Percentiles rank a stretch among this genome's conserved stretches.
phyloP scores from a whole-genome alignment of 371 early-diverging fungal genomes.

The Mortierella sp. region DNA sequence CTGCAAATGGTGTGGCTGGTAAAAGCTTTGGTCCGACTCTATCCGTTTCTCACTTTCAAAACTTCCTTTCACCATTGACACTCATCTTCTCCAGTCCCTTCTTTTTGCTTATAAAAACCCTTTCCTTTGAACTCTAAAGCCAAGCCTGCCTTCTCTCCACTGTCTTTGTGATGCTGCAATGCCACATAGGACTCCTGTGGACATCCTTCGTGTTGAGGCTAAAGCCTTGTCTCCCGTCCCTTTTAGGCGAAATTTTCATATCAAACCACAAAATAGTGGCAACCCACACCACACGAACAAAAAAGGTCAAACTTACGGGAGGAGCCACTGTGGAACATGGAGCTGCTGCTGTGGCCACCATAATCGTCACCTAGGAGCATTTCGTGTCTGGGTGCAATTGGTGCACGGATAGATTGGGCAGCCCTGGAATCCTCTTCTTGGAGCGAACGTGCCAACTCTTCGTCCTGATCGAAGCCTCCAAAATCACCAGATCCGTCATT shows the following conservation, averaged over 20 bases:
- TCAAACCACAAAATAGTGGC: neutral
- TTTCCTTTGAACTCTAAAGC: neutral
- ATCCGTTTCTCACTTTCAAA: too few relatives aligned
- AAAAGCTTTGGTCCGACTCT: neutral
- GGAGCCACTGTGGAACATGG: slow-evolving; percentile 27
- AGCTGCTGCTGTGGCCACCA: slow-evolving; percentile 25
- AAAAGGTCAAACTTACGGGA: slow-evolving; percentile 33
- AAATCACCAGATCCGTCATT: slow-evolving; percentile 27
- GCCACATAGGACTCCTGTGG: too few relatives aligned
- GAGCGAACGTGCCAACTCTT: slow-evolving; percentile 67
- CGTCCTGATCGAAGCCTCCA: slow-evolving; percentile 60
- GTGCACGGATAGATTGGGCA: slow-evolving; percentile 73
- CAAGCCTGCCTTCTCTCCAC: neutral
- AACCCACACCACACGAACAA: neutral
- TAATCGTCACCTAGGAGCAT: slow-evolving; percentile 73
- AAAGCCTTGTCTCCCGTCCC: too few relatives aligned
- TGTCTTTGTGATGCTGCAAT: neutral
- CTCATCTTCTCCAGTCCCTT: too few relatives aligned
- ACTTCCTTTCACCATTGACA: too few relatives aligned
- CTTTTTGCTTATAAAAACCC: too few relatives aligned
- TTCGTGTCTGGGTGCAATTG: slow-evolving; percentile 82
- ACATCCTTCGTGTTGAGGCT: too few relatives aligned
- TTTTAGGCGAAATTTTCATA: neutral
- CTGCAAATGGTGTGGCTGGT: neutral
- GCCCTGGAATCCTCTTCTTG: slow-evolving; percentile 60